Percentiles rank a stretch among this genome's conserved stretches.
Evolutionary conservation across 768 basidiomycete genomes (phyloP).

Genomic region (Rhodotorula paludigena): DNA sequence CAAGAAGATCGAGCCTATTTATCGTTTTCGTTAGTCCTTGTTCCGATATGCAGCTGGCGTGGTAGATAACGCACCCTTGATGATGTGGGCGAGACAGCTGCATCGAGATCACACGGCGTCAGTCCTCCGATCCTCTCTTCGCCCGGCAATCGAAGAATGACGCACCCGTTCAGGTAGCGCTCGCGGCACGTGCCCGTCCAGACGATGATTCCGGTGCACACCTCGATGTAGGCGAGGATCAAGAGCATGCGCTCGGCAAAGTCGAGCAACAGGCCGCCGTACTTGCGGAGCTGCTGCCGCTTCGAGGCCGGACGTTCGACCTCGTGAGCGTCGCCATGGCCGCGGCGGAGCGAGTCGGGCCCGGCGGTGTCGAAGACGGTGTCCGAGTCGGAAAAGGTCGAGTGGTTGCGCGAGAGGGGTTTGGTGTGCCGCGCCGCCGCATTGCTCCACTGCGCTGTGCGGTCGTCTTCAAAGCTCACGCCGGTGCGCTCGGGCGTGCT

Average conservation of each 20-base stretch:
- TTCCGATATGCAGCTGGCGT: too few relatives aligned
- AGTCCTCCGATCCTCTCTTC: too few relatives aligned
- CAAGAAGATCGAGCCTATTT: constrained; percentile 85
- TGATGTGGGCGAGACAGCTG: constrained; percentile 80
- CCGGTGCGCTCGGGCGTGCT: constrained; percentile 2
- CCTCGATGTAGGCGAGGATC: constrained; percentile 63
- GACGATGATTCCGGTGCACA: constrained; percentile 65
- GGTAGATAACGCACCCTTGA: too few relatives aligned
- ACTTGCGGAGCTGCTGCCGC: not conserved
- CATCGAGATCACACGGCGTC: constrained; percentile 45
- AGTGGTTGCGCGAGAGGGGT: constrained; percentile 4
- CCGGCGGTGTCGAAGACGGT: constrained; percentile 38
- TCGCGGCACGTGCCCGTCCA: constrained; percentile 84
- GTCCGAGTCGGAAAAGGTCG: constrained; percentile 23
- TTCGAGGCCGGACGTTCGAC: not conserved
- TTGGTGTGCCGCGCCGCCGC: not conserved
- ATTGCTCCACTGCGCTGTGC: too few relatives aligned
- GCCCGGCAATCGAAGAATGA: constrained; percentile 46
- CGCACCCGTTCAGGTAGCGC: constrained; percentile 66
- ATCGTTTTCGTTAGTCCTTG: too few relatives aligned
- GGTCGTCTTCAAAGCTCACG: too few relatives aligned
- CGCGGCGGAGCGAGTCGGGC: not conserved
- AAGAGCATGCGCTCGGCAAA: constrained; percentile 60
- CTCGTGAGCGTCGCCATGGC: too few relatives aligned
- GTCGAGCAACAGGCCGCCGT: constrained; percentile 36